Evolutionary conservation across 2,329 filamentous ascomycete species (phyloP), one percentile per base, ranked within the genome.

Genomic region (Botrytis elliptica): DNA sequence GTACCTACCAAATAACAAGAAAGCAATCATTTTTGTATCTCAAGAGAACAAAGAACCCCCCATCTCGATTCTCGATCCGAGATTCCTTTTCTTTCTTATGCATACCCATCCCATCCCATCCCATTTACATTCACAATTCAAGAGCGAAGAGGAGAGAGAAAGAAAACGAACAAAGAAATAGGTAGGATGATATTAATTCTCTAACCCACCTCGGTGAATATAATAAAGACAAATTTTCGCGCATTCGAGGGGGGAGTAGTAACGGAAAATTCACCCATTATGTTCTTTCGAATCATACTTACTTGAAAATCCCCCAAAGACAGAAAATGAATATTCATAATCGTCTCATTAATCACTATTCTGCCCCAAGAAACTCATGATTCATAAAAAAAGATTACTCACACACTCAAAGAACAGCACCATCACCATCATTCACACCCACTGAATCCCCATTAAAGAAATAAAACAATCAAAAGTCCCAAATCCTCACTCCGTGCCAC

Each of bases 361-460:
- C 10, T 12, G 22, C 9, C 22, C 0, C 1, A 5, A 52, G 49
- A 52, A n/a, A n/a, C 5, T n/a, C 0, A 0, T 1, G 10, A 52
- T n/a, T n/a, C 22, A 6, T 1, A n/a, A 33, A 29, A 29, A 33
- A 33, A 33, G 33, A n/a, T n/a, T 1, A 25, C 9, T n/a, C 49
- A n/a, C 2, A 0, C 18, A 49, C 4, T 52, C 10, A n/a, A n/a
- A n/a, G n/a, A 52, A n/a, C 22, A 6, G 49, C 4, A 14, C 10
- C 5, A 52, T 0, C 22, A 3, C 4, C 1, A 52, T n/a, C 12
- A n/a, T 14, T 25, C 25, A 3, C 49, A 6, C 4, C 1, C 10
- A 6, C 25, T 10, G n/a, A 12, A 25, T n/a, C 10, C 1, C 1
- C 49, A 6, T 25, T 1, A 14, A 0, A 52, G 18, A 52, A n/a